These are phyloP conservation scores for Coelastrella sp. DNA, from an alignment of 139 green algal species.

Conservation along the genomic window DNA sequence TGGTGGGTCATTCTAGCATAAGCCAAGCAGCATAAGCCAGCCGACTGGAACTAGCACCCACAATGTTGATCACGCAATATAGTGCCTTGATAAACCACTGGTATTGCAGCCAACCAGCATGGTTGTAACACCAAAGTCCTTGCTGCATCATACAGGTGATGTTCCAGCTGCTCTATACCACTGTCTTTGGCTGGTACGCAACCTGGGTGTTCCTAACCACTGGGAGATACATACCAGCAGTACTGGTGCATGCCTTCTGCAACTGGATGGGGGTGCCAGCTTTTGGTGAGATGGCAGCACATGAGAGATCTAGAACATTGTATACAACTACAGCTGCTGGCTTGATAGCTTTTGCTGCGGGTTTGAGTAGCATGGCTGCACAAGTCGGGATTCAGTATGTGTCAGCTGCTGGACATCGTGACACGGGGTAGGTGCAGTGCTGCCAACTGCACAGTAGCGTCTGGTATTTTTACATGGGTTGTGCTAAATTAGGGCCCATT, in stretches of 20 bases:
- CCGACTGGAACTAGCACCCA: too few species aligned
- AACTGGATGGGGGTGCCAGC: slow-evolving; percentile 84
- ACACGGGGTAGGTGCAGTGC: too few species aligned
- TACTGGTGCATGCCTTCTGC: slow-evolving; percentile 76
- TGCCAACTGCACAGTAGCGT: too few species aligned
- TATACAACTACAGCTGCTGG: slow-evolving; percentile 13
- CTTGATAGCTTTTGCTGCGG: not conserved
- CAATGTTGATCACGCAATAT: too few species aligned
- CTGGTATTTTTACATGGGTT: too few species aligned
- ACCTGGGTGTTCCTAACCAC: slow-evolving; percentile 73
- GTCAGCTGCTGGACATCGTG: too few species aligned
- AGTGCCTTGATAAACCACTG: too few species aligned
- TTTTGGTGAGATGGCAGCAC: slow-evolving; percentile 53
- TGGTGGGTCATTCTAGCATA: slow-evolving; percentile 7
- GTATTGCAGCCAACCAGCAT: too few species aligned
- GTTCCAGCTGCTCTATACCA: slow-evolving; percentile 80
- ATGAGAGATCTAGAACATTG: not conserved
- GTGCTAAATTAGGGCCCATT: too few species aligned
- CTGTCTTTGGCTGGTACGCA: slow-evolving; percentile 80
- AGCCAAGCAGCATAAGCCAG: too few species aligned
- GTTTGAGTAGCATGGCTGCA: not conserved
- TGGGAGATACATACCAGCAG: slow-evolving; percentile 55
- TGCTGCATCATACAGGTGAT: slow-evolving; percentile 47
- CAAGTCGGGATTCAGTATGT: too few species aligned
- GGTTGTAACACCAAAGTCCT: too few species aligned